These are phyloP conservation scores for Epichloe sibirici DNA, from an alignment of 2,329 filamentous ascomycete genomes.

Conservation along the genomic window DNA sequence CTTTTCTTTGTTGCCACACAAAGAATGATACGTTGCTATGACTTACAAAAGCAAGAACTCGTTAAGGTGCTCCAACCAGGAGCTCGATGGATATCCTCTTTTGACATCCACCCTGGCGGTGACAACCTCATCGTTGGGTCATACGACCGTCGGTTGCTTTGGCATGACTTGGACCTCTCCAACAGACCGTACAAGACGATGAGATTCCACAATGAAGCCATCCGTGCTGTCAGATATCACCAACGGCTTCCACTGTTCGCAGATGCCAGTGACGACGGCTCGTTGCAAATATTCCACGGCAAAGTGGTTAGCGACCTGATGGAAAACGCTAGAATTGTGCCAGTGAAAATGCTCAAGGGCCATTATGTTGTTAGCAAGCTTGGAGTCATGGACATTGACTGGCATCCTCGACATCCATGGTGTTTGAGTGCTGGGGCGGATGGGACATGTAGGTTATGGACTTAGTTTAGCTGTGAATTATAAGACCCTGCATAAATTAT, in stretches of 20 bases:
- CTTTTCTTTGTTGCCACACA: conserved; percentile 95
- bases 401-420: conserved; percentile 93
- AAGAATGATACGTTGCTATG: conserved; percentile 85
- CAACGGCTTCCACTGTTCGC: conserved; percentile 76
- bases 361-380: conserved; percentile 78
- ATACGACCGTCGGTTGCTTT: conserved; percentile 85
- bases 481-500: too few species aligned
- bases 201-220: conserved; percentile 85
- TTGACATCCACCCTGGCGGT: conserved; percentile 85
- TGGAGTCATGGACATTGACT: conserved; percentile 87
- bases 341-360: conserved; percentile 83
- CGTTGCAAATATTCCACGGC: conserved; percentile 90
- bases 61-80: conserved; percentile 90
- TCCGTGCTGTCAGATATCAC: conserved; percentile 81
- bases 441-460: conserved; percentile 85
- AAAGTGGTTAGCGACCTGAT: conserved; percentile 91
- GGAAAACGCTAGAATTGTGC: conserved; percentile 93
- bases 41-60: conserved; percentile 80
- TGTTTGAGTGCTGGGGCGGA: conserved; percentile 88
- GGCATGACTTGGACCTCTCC: conserved; percentile 93
- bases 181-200: conserved; percentile 90
- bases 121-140: conserved; percentile 91
- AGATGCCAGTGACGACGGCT: conserved; percentile 89
- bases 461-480: conserved; percentile 25
- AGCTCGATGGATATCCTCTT: conserved; percentile 83